Evolutionary conservation across 805 yeast genomes (phyloP), one percentile per base, ranked within the genome.

Genomic region (Cyberlindnera xishuangbannaensis): DNA sequence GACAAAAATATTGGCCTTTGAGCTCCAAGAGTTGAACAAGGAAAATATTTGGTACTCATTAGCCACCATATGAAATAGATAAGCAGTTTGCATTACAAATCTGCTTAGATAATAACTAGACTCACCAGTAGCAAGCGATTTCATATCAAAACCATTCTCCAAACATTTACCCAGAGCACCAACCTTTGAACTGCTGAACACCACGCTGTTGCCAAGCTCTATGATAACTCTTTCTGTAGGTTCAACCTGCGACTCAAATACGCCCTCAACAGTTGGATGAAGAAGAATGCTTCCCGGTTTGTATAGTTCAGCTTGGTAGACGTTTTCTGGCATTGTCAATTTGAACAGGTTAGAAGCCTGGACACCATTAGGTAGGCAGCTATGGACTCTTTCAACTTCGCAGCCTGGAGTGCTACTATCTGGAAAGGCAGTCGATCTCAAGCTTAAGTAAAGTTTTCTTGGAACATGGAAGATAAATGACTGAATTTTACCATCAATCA

Each of bases 81-180:
- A 83, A 4, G 80, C 59, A 9, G 78, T 60, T 26, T 73, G 78
- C 65, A 79, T 64, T 6, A 64, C 56, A 44, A 80, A 74, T 23
- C 67, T 58, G 31, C 64, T 58, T 43, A 86, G 58, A 47, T 86
- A 85, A 27, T 64, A 56, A 4, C 64, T 66, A 11, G 71, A 51
- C 5, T 74, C 72, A 6, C 69, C 59, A 33, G 59, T 52, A 18
- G 62, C 61, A 22, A 75, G 56, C 54, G 78, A 77, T 31, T 73
- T 73, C 36, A 72, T 51, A 11, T 81, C 75, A 56, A 94, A 94
- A 1, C 98, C 98, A 38, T 72, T 70, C 46, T 84, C 87, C 37
- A 92, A 61, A 18, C 96, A 95, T 48, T 71, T 74, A 7, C 97
- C 95, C 8, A 94, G 62, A 0, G 87, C 76, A 7, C 97, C 96